A percentile compares a stretch with the other conserved stretches of the same genome.
Conservation (phyloP, 495 filamentous ascomycete species). For the Echria macrotheca region DNA sequence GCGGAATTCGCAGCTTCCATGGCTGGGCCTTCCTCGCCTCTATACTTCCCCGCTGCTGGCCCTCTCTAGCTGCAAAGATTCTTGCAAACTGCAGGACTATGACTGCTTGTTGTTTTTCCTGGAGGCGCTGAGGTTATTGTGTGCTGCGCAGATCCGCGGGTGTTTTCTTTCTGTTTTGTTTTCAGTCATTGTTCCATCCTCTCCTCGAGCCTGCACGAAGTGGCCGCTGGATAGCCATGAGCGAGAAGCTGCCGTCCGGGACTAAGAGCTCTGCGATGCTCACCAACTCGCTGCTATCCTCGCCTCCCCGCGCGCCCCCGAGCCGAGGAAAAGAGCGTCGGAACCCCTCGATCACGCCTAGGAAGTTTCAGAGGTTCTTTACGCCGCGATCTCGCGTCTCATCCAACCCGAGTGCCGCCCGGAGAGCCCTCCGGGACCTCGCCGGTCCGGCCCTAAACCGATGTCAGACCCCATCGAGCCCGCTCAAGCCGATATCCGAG, state of each 20-base stretch:
- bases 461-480: constrained; percentile 42
- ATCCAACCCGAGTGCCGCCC: constrained; percentile 45
- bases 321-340: constrained; percentile 39
- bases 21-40: constrained; percentile 1
- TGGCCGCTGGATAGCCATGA: constrained; percentile 9
- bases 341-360: constrained; percentile 59
- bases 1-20: background rate
- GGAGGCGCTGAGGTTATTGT: too few species aligned
- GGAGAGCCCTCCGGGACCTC: constrained; percentile 65
- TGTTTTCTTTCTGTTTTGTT: background rate
- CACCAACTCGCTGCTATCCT: constrained; percentile 29
- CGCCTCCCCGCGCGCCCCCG: constrained; percentile 28
- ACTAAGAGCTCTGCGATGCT: constrained; percentile 21
- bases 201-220: background rate
- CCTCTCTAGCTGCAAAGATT: background rate
- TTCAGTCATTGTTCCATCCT: background rate
- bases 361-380: constrained; percentile 77
- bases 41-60: background rate
- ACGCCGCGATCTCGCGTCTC: constrained; percentile 56
- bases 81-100: too few species aligned
- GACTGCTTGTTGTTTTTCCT: background rate
- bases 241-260: constrained; percentile 17
- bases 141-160: too few species aligned
- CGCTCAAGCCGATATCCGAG: constrained; percentile 35
- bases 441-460: constrained; percentile 59